Conservation (phyloP, 176 grass and related monocot genomes). For the Oryza australiensis region DNA sequence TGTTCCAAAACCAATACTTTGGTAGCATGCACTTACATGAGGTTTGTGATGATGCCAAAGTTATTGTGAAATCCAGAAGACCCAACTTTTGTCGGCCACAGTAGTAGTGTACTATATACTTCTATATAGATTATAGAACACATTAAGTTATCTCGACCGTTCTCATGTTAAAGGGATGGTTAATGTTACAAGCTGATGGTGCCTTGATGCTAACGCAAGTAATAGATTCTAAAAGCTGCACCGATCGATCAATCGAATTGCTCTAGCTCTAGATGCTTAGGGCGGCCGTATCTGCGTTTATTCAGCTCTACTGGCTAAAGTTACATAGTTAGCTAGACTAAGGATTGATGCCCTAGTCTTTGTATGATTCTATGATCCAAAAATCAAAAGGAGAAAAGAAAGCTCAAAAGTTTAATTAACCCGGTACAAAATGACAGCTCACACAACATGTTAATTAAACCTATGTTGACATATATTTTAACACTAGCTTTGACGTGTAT, state of each 20-base stretch:
- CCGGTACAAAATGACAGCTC: conserved; percentile 26
- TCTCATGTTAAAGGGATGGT: conserved; percentile 40
- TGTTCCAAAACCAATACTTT: neutral
- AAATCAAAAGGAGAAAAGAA: conserved; percentile 9
- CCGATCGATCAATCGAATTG: neutral
- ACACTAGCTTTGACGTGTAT: conserved; percentile 27
- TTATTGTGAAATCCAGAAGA: conserved; percentile 4
- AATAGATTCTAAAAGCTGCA: conserved; percentile 42
- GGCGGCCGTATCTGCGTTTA: conserved; percentile 15
- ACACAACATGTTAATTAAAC: neutral
- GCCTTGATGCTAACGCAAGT: conserved; percentile 46
- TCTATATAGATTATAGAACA: neutral
- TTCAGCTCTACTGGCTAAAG: conserved; percentile 34
- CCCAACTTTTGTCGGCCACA: conserved; percentile 34
- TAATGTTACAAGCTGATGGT: conserved; percentile 11
- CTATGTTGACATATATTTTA: neutral
- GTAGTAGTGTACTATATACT: neutral
- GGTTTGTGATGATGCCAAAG: neutral
- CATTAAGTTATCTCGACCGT: neutral
- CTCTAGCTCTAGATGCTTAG: conserved; percentile 24
- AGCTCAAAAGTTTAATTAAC: conserved; percentile 1
- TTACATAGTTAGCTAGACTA: conserved; percentile 16
- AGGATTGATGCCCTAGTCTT: conserved; percentile 37
- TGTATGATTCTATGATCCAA: conserved; percentile 40
- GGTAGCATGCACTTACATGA: neutral